These are phyloP conservation scores for Gnaphalium uliginosum DNA, from an alignment of 129 eudicot species.

Conservation along the genomic window DNA sequence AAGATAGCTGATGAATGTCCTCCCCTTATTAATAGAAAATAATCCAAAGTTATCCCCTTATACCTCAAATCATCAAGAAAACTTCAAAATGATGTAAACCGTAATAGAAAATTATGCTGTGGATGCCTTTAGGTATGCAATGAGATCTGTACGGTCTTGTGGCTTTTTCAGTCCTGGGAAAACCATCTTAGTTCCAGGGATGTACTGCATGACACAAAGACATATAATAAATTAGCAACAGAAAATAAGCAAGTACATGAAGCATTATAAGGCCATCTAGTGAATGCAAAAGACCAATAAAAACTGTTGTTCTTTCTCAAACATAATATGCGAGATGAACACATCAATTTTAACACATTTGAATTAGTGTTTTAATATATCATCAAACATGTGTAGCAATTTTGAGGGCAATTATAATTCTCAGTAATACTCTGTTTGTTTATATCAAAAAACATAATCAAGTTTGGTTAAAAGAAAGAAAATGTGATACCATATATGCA, in stretches of 20 bases:
- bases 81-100: conserved; percentile 20
- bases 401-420: not conserved
- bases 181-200: conserved; percentile 79
- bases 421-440: no score
- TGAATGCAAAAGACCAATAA: not conserved
- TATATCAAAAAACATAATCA: no score
- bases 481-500: no score
- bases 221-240: conserved; percentile 16
- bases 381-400: not conserved
- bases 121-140: conserved; percentile 58
- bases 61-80: conserved; percentile 27
- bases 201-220: conserved; percentile 43
- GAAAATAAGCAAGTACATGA: not conserved
- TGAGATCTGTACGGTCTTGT: conserved; percentile 66
- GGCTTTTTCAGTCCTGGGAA: conserved; percentile 81
- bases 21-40: conserved; percentile 34
- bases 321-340: not conserved
- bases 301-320: not conserved
- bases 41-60: conserved; percentile 25
- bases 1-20: conserved; percentile 22
- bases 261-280: not conserved
- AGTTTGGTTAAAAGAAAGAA: not conserved
- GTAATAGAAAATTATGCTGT: conserved; percentile 31
- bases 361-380: not conserved
- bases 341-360: not conserved